Percentiles rank a stretch among this genome's conserved stretches.
Conservation (phyloP, 2,329 filamentous ascomycete genomes). For the Claviceps purpurea region DNA sequence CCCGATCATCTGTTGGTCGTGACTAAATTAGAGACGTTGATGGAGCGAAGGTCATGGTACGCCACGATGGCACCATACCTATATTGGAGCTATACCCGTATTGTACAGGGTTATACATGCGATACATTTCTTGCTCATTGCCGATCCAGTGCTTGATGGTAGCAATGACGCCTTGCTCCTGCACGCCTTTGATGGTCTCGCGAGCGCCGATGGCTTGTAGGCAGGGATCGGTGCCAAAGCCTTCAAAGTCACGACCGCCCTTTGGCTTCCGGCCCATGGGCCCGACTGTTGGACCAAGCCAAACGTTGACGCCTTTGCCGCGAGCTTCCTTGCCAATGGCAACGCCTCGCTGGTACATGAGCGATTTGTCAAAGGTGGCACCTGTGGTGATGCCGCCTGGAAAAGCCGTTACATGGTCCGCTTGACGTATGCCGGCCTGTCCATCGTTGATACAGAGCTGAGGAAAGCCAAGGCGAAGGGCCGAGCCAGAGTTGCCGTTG, state of each 20-base stretch:
- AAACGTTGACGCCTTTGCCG: slow-evolving; percentile 60
- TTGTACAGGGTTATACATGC: slow-evolving; percentile 41
- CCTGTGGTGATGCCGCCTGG: slow-evolving; percentile 67
- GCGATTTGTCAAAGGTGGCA: slow-evolving; percentile 59
- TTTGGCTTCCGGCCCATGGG: slow-evolving; percentile 59
- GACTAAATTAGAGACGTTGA: background rate
- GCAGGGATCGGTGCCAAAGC: slow-evolving; percentile 56
- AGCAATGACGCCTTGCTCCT: slow-evolving; percentile 42
- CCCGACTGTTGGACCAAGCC: slow-evolving; percentile 57
- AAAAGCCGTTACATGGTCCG: slow-evolving; percentile 64
- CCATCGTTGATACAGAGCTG: slow-evolving; percentile 61
- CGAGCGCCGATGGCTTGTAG: slow-evolving; percentile 66
- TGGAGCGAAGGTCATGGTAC: background rate
- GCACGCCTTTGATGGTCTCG: slow-evolving; percentile 63
- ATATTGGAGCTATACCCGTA: slow-evolving; percentile 58
- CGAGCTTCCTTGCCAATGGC: slow-evolving; percentile 59
- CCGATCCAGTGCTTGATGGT: slow-evolving; percentile 43
- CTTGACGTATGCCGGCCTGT: slow-evolving; percentile 56
- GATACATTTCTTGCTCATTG: slow-evolving; percentile 51
- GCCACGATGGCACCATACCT: slow-evolving; percentile 30
- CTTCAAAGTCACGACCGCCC: slow-evolving; percentile 65
- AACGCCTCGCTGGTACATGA: slow-evolving; percentile 55
- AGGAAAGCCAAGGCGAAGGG: slow-evolving; percentile 55
- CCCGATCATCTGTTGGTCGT: slow-evolving; percentile 45
- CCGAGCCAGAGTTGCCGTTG: slow-evolving; percentile 65